Evolutionary conservation across 106 monocot genomes (phyloP).

Genomic region (Phalaenopsis equestris): DNA sequence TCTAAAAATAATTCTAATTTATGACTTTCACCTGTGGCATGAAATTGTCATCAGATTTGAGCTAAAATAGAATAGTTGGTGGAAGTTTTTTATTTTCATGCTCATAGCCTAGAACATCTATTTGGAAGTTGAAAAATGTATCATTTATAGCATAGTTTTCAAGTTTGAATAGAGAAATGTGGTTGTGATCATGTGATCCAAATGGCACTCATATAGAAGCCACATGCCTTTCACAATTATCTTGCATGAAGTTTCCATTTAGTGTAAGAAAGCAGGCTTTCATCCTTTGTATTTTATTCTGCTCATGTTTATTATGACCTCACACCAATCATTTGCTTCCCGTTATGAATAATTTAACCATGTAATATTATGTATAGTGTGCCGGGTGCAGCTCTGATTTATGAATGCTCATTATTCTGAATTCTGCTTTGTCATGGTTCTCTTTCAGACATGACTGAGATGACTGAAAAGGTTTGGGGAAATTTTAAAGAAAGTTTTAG

Average conservation of each 20-base stretch:
- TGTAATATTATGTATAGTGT: background rate
- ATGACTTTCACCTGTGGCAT: background rate
- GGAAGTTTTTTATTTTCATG: background rate
- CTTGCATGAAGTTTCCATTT: background rate
- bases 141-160: background rate
- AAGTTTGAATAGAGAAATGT: background rate
- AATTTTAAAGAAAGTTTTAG: conserved; percentile 89
- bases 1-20: background rate
- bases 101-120: background rate
- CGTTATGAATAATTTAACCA: background rate
- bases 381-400: background rate
- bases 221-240: background rate
- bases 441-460: conserved; percentile 61
- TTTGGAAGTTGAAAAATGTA: background rate
- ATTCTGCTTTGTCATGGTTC: background rate
- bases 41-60: background rate
- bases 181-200: background rate
- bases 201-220: background rate
- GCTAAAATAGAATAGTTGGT: background rate
- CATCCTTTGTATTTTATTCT: background rate
- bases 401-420: conserved; percentile 1
- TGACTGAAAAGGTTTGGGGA: conserved; percentile 38
- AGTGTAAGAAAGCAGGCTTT: background rate
- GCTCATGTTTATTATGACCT: background rate
- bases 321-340: background rate